Evolutionary conservation across 495 filamentous ascomycete species (phyloP), one percentile per base, ranked within the genome.

Genomic region (Penicillium cosmopolitanum): DNA sequence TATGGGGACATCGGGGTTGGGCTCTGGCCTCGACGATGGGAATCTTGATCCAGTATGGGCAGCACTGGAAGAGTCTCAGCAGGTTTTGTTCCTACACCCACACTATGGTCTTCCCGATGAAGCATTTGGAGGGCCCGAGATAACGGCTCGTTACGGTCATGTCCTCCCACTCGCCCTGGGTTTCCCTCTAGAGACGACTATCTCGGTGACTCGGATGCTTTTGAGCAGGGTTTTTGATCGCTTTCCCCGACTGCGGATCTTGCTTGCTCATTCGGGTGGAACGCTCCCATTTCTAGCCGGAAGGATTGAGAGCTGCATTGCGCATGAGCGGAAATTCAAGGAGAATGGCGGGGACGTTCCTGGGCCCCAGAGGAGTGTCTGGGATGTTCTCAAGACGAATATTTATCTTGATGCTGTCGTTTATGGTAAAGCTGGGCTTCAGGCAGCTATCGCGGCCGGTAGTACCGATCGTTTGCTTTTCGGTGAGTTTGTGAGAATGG

Each of bases 121-220:
- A 16, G 92, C 96, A 10, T 97, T 88, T 73, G 94, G 94, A 0
- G 80, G 80, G 3, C 21, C 76, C 0, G 76, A 76, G 38, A 67
- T 61, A 0, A 75, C 65, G 13, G 82, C 81, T 9, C 77, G 87
- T 28, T 97, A 95, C 73, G 93, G 94, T 0, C 93, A 97, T 72
- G 92, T 97, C 10, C 80, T 97, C 15, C 90, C 92, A 2, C 77
- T 98, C 4, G 89, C 91, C 0, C 70, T 98, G 2, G 93, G 94
- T 8, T 98, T 97, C 68, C 94, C 94, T 1, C 80, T 98, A 40
- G 94, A 98, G 70, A 98, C 94, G 0, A 96, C 93, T 7, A 93
- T 98, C 56, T 91, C 93, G 0, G 88, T 97, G 1, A 87, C 91
- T 2, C 77, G 94, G 9, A 96, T 98, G 92, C 84, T 89, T 16